phyloP scores from a whole-genome alignment of 164 flowering plant species.

The Malania oleifera region DNA sequence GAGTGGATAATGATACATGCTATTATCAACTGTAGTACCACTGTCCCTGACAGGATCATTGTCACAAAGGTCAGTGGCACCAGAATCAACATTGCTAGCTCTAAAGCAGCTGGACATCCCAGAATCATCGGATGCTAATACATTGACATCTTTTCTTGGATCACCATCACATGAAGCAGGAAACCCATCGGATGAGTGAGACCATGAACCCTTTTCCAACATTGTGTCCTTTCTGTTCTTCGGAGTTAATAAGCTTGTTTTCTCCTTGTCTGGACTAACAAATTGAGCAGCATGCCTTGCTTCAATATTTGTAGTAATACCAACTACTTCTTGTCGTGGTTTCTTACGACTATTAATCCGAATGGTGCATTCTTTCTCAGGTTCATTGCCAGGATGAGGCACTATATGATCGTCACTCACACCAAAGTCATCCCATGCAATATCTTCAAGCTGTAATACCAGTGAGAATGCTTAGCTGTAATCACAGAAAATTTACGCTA shows the following conservation, averaged over 20 bases:
- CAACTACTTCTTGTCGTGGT: conserved; percentile 30
- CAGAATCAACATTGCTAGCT: conserved; percentile 24
- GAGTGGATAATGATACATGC: conserved; percentile 35
- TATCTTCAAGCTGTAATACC: conserved; percentile 59
- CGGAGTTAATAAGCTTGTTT: conserved; percentile 13
- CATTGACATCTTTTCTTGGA: conserved; percentile 22
- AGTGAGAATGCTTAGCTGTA: conserved; percentile 10
- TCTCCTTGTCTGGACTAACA: conserved; percentile 26
- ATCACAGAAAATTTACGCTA: conserved; percentile 7
- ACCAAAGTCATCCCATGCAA: conserved; percentile 60
- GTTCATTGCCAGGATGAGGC: conserved; percentile 37
- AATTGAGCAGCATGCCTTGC: conserved; percentile 14
- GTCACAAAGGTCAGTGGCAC: conserved; percentile 24
- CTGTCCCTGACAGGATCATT: conserved; percentile 31
- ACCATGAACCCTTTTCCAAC: conserved; percentile 46
- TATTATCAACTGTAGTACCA: conserved; percentile 27
- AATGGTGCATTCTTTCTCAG: conserved; percentile 9
- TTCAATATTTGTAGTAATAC: conserved; percentile 18
- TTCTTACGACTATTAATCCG: conserved; percentile 36
- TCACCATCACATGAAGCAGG: conserved; percentile 36
- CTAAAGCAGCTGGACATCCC: conserved; percentile 33
- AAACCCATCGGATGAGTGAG: conserved; percentile 34
- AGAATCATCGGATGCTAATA: conserved; percentile 30
- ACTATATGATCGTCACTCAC: conserved; percentile 73
- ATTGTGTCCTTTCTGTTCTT: conserved; percentile 26